Percentiles rank a stretch among this genome's conserved stretches.
phyloP scores from a whole-genome alignment of 2,329 filamentous ascomycete species.

The Rhinocladiella mackenziei region DNA sequence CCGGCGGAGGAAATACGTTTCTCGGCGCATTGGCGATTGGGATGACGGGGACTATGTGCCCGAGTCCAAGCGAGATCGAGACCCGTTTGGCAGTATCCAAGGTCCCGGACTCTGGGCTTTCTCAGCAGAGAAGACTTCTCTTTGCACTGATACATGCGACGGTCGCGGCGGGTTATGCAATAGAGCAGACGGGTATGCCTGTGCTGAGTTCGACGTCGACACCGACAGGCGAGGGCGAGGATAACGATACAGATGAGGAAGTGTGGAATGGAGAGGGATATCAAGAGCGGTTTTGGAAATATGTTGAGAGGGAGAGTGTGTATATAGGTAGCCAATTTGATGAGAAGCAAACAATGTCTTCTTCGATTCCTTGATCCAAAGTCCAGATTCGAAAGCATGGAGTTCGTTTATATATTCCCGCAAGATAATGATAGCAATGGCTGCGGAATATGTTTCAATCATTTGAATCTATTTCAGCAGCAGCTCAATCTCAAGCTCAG shows the following conservation, averaged over 20 bases:
- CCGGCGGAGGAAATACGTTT: constrained; percentile 90
- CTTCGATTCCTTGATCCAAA: too few relatives aligned
- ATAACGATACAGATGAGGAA: constrained; percentile 32
- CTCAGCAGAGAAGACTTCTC: constrained; percentile 45
- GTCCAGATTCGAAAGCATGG: too few relatives aligned
- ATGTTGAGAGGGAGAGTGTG: constrained; percentile 20
- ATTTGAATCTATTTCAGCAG: too few relatives aligned
- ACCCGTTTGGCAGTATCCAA: constrained; percentile 33
- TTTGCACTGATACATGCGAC: constrained; percentile 74
- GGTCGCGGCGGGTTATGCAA: constrained; percentile 83
- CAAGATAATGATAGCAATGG: too few relatives aligned
- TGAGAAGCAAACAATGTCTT: too few relatives aligned
- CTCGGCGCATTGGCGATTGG: constrained; percentile 55
- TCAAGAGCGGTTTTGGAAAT: constrained; percentile 18
- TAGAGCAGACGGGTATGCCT: constrained; percentile 90
- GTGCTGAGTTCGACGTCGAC: too few relatives aligned
- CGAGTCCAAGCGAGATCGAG: constrained; percentile 21
- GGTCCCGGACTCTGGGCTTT: not conserved
- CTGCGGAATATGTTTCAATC: not conserved
- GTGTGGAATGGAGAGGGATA: constrained; percentile 41
- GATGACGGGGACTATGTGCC: constrained; percentile 37
- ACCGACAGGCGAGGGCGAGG: too few relatives aligned
- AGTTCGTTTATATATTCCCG: too few relatives aligned
- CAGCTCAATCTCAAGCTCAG: too few relatives aligned
- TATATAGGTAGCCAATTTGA: constrained; percentile 8